Conservation (phyloP, 345 rosid genomes). For the Linum lewisii region DNA sequence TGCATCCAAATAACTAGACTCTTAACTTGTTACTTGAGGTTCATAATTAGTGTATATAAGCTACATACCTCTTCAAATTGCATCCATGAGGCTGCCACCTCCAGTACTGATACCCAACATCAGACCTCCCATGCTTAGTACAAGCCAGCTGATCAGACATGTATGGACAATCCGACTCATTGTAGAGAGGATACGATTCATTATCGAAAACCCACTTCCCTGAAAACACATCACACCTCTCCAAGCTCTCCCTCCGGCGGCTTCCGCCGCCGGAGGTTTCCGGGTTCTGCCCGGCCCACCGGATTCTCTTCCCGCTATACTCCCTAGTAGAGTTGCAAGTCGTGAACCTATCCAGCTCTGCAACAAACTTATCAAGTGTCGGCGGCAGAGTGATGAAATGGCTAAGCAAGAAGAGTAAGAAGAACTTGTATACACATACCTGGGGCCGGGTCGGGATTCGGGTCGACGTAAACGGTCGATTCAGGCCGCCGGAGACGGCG, state of each 20-base stretch:
- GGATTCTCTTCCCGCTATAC: slow-evolving; percentile 57
- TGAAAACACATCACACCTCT: slow-evolving; percentile 65
- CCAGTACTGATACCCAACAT: slow-evolving; percentile 71
- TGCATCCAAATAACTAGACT: too few relatives aligned
- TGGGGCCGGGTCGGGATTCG: slow-evolving; percentile 40
- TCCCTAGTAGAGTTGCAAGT: slow-evolving; percentile 59
- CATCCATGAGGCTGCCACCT: slow-evolving; percentile 96
- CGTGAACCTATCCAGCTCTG: slow-evolving; percentile 80
- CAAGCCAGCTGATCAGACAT: slow-evolving; percentile 98
- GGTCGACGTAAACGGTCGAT: slow-evolving; percentile 31
- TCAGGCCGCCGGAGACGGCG: slow-evolving; percentile 17
- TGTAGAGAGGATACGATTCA: slow-evolving; percentile 59
- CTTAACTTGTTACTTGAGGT: too few relatives aligned
- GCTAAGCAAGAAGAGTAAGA: neutral
- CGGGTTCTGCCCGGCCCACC: slow-evolving; percentile 30
- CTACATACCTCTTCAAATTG: slow-evolving; percentile 55
- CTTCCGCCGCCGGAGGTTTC: slow-evolving; percentile 20
- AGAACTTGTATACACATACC: slow-evolving; percentile 26
- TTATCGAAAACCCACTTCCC: slow-evolving; percentile 93
- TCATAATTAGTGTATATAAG: neutral
- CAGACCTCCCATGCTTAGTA: slow-evolving; percentile 87
- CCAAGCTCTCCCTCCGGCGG: slow-evolving; percentile 21
- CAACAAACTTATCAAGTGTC: neutral
- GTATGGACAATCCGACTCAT: slow-evolving; percentile 79
- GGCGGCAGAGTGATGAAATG: neutral